A percentile compares a stretch with the other conserved stretches of the same genome.
Conservation (phyloP, 1,139 yeast species). For the Yamadazyma triangularis region DNA sequence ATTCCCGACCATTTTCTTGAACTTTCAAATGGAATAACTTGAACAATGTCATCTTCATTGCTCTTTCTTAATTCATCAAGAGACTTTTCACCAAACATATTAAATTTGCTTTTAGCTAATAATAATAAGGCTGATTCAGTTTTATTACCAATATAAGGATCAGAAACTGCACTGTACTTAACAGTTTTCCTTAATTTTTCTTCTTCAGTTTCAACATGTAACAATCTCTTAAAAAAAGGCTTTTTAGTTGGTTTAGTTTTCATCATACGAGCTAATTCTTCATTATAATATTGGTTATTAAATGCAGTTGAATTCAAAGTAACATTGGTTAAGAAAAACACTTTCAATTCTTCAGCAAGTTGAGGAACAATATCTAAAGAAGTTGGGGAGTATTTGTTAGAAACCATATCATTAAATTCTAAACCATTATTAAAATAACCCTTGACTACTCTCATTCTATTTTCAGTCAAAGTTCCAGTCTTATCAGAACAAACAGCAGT, state of each 20-base stretch:
- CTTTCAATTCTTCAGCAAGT: constrained; percentile 29
- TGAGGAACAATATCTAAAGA: constrained; percentile 28
- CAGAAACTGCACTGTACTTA: constrained; percentile 25
- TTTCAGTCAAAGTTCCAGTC: constrained; percentile 94
- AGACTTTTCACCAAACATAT: constrained; percentile 32
- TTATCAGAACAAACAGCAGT: constrained; percentile 96
- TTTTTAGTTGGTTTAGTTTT: constrained; percentile 26
- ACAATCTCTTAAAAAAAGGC: constrained; percentile 18
- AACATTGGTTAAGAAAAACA: constrained; percentile 55
- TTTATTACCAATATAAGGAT: constrained; percentile 82
- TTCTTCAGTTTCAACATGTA: constrained; percentile 11
- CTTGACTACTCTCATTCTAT: constrained; percentile 82
- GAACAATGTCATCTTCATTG: constrained; percentile 44
- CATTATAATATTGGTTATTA: constrained; percentile 51
- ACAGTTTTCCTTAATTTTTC: constrained; percentile 17
- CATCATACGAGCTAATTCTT: constrained; percentile 27
- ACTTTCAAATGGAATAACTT: constrained; percentile 87
- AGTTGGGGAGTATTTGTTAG: constrained; percentile 17
- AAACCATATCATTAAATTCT: constrained; percentile 42
- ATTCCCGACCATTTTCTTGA: constrained; percentile 91
- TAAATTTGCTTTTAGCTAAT: constrained; percentile 58
- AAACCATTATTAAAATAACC: constrained; percentile 55
- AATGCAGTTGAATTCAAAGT: constrained; percentile 85
- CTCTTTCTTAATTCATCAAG: constrained; percentile 40
- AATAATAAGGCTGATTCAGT: constrained; percentile 87